Conservation (phyloP, 1,284 basidiomycete species). For the Ganoderma resinaceum region DNA sequence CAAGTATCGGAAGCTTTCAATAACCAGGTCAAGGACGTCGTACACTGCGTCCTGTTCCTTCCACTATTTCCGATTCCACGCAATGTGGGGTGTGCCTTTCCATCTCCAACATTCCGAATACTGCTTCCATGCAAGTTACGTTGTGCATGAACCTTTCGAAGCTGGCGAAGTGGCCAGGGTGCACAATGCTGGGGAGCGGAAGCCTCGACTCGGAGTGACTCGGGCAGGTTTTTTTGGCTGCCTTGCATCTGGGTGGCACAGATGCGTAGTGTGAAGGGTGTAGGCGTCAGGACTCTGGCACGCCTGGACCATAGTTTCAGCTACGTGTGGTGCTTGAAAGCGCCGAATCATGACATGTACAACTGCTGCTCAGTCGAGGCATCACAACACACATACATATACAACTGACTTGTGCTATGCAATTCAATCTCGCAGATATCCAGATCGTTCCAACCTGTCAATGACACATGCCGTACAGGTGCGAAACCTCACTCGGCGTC, state of each 20-base stretch:
- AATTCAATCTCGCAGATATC: neutral
- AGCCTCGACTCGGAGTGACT: neutral
- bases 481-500: conserved; percentile 7
- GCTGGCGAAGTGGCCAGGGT: neutral
- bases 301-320: no score
- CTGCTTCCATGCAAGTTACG: neutral
- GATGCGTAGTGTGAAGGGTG: neutral
- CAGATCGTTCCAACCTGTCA: neutral
- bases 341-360: neutral
- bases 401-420: neutral
- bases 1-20: neutral
- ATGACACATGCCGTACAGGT: neutral
- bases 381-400: neutral
- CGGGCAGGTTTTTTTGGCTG: neutral
- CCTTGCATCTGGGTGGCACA: neutral
- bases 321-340: neutral
- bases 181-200: neutral
- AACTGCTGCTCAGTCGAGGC: neutral
- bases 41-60: neutral
- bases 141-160: neutral
- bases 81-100: neutral
- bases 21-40: neutral
- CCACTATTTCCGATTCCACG: neutral
- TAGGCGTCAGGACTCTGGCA: no score
- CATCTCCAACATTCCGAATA: neutral